These are phyloP conservation scores for Geranomyces michiganensis DNA, from an alignment of 192 early-diverging fungal genomes.

Conservation along the genomic window DNA sequence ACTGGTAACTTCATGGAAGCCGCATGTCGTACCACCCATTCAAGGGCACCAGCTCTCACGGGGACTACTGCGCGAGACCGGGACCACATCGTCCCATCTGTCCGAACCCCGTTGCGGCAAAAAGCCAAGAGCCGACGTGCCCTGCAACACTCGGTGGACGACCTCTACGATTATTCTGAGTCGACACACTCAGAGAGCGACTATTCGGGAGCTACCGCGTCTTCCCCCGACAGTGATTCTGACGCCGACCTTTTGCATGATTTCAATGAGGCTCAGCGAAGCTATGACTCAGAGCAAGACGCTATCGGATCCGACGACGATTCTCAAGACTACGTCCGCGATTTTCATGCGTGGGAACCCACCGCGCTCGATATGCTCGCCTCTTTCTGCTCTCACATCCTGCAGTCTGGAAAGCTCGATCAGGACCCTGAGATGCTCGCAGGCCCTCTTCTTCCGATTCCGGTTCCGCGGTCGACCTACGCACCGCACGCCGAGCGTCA, in stretches of 20 bases:
- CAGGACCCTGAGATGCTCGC: not conserved
- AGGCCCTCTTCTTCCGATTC: not conserved
- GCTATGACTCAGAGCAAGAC: not conserved
- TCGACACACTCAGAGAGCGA: not conserved
- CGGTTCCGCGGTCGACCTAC: too few species aligned
- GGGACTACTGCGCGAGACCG: too few species aligned
- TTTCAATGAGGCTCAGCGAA: not conserved
- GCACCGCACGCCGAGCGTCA: too few species aligned
- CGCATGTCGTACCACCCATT: too few species aligned
- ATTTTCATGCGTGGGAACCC: not conserved
- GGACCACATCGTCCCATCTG: too few species aligned
- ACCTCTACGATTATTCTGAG: not conserved
- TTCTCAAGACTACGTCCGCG: not conserved
- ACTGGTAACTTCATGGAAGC: too few species aligned
- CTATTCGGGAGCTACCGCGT: not conserved
- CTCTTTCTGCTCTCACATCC: constrained; percentile 28
- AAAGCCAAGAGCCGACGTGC: not conserved
- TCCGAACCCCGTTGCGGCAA: too few species aligned
- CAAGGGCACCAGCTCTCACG: too few species aligned
- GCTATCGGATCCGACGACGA: not conserved
- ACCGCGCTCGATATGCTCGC: constrained; percentile 19
- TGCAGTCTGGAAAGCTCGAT: constrained; percentile 11
- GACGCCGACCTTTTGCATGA: too few species aligned
- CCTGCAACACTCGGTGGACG: not conserved
- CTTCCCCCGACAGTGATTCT: too few species aligned